phyloP scores from a whole-genome alignment of 495 filamentous ascomycete genomes.

The Aspergillus coremiiformis region DNA sequence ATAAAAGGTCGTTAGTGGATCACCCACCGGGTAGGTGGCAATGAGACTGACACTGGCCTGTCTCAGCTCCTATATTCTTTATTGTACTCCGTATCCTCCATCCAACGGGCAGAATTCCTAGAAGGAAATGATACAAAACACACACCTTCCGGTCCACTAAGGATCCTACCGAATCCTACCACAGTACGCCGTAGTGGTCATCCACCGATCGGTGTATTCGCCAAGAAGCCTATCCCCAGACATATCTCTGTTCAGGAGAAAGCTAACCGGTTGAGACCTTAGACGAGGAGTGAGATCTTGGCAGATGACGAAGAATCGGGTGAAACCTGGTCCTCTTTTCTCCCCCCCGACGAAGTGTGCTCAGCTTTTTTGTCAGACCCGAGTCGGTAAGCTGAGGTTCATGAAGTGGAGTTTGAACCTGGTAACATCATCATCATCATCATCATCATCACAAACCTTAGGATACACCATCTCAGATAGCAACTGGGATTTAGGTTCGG shows the following conservation, averaged over 20 bases:
- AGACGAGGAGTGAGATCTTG: not conserved
- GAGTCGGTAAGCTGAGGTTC: not conserved
- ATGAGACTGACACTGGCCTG: no score
- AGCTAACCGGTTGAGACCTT: not conserved
- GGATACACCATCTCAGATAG: not conserved
- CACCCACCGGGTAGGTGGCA: no score
- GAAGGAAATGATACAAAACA: no score
- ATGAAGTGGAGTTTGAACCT: not conserved
- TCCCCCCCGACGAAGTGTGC: not conserved
- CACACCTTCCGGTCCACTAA: no score
- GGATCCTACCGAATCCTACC: no score
- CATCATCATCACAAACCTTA: not conserved
- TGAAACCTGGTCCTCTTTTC: not conserved
- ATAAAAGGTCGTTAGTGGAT: no score
- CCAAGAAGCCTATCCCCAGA: not conserved
- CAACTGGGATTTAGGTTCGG: not conserved
- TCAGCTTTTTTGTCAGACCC: not conserved
- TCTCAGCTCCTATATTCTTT: no score
- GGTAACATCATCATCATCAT: no score
- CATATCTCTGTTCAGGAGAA: not conserved
- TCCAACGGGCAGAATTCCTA: no score
- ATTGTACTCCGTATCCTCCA: no score
- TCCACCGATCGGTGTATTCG: conserved; percentile 3
- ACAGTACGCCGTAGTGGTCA: no score
- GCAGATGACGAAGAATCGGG: not conserved